Evolutionary conservation across 2,329 filamentous ascomycete genomes (phyloP), one percentile per base, ranked within the genome.

Genomic region (Fusarium pseudograminearum): DNA sequence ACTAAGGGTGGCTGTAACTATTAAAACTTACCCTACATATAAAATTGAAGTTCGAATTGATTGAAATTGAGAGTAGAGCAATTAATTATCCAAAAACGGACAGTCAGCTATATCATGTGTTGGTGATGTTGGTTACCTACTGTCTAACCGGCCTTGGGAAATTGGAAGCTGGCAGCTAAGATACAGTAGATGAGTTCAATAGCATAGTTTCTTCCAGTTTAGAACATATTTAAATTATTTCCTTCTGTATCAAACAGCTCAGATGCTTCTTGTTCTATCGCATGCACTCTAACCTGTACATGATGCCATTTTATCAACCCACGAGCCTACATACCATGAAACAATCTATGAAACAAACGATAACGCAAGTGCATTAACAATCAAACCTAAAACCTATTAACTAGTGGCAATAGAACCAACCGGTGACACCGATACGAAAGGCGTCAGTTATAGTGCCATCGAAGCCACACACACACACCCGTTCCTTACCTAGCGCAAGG

Each of bases 401-500:
- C 22, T 10, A 51, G 24, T 51, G 48, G 33, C 48, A 28, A 28
- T 28, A 36, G 48, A n/a, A 28, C 48, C 33, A 51, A 14, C 48
- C 33, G 24, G 48, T 51, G 48, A 40, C 40, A 40, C 48, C 48
- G 33, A 40, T 20, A 51, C 48, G 33, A 51, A 51, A 51, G 33
- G 33, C 33, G 48, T 51, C 48, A 40, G 40, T 51, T 26, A 40
- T n/a, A 51, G 48, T 51, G 33, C 48, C 38, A 51, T 24, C 18
- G 10, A 51, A 40, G 33, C 16, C 33, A 51, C 33, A 42, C 20
- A 42, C 20, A 22, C 36, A 20, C 18, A 38, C n/a, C 46, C 18
- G n/a, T 51, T 51, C 48, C 33, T 40, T 28, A 51, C 48, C 33
- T 51, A 51, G 48, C 34, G 48, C 48, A 51, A 51, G 48, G 48